phyloP scores from a whole-genome alignment of 768 basidiomycete genomes.

The Mycena belliarum region DNA sequence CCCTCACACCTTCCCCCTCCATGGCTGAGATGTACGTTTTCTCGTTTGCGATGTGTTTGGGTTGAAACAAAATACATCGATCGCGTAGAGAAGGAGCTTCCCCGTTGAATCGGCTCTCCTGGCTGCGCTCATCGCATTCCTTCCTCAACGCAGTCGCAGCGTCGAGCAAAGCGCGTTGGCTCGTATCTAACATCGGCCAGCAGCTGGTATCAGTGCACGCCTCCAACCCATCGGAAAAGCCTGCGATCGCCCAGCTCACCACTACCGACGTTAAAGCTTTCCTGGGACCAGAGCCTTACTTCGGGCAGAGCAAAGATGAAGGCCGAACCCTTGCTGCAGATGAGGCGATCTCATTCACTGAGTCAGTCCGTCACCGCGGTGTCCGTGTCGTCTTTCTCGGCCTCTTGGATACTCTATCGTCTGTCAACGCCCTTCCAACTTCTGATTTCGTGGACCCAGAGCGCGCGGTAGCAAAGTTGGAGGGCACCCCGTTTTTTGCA shows the following conservation, averaged over 20 bases:
- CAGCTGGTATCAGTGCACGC: conserved; percentile 54
- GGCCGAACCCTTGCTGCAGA: conserved; percentile 36
- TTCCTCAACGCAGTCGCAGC: conserved; percentile 75
- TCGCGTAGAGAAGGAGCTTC: conserved; percentile 45
- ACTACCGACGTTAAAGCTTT: conserved; percentile 64
- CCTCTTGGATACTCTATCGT: conserved; percentile 42
- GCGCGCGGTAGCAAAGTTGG: conserved; percentile 54
- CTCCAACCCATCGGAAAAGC: conserved; percentile 30
- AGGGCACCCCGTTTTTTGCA: conserved; percentile 86
- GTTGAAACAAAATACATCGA: not conserved
- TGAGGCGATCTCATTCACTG: conserved; percentile 38
- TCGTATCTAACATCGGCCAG: conserved; percentile 74
- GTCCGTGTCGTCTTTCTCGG: conserved; percentile 78
- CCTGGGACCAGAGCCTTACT: conserved; percentile 68
- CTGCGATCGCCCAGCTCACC: conserved; percentile 51
- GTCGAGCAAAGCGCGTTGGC: conserved; percentile 67
- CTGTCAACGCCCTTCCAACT: conserved; percentile 57
- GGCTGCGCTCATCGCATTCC: conserved; percentile 71
- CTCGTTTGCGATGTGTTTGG: not conserved
- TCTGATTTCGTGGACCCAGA: conserved; percentile 63
- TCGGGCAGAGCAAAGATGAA: conserved; percentile 64
- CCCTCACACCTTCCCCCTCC: not conserved
- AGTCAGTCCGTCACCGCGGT: conserved; percentile 62
- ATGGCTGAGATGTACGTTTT: conserved; percentile 11
- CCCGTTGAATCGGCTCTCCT: conserved; percentile 78